Percentiles rank a stretch among this genome's conserved stretches.
These are phyloP conservation scores for Aspergillus sp. DNA, from an alignment of 2,329 filamentous ascomycete species.

Conservation along the genomic window DNA sequence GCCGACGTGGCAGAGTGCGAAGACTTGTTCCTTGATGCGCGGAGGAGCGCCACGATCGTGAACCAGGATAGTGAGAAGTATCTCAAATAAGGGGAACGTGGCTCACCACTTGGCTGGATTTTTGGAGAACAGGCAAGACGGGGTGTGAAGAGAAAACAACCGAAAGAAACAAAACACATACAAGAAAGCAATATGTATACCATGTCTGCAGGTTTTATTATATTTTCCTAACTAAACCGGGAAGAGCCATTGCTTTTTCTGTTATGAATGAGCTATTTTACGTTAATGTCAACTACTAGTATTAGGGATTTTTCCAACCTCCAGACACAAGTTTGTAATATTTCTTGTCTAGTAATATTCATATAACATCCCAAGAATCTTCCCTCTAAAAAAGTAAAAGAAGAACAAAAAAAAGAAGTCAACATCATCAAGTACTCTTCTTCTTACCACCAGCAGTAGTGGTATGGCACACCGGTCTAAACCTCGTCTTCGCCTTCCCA, in stretches of 20 bases:
- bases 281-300: constrained; percentile 22
- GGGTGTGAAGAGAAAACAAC: not conserved
- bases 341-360: too few species aligned
- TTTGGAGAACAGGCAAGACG: too few species aligned
- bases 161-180: not conserved
- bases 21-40: constrained; percentile 79
- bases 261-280: constrained; percentile 13
- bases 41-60: constrained; percentile 72
- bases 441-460: not conserved
- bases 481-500: constrained; percentile 5
- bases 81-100: constrained; percentile 52
- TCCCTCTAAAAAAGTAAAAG: not conserved
- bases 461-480: not conserved
- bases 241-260: constrained; percentile 17
- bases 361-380: too few species aligned
- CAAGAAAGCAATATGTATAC: constrained; percentile 22
- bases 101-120: not conserved
- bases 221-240: constrained; percentile 14
- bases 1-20: constrained; percentile 79
- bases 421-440: not conserved
- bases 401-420: too few species aligned
- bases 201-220: constrained; percentile 3
- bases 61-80: constrained; percentile 66
- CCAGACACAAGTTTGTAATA: not conserved
- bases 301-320: not conserved